Percentiles rank a stretch among this genome's conserved stretches.
phyloP scores from a whole-genome alignment of 495 filamentous ascomycete species.

The Penicillium roqueforti region DNA sequence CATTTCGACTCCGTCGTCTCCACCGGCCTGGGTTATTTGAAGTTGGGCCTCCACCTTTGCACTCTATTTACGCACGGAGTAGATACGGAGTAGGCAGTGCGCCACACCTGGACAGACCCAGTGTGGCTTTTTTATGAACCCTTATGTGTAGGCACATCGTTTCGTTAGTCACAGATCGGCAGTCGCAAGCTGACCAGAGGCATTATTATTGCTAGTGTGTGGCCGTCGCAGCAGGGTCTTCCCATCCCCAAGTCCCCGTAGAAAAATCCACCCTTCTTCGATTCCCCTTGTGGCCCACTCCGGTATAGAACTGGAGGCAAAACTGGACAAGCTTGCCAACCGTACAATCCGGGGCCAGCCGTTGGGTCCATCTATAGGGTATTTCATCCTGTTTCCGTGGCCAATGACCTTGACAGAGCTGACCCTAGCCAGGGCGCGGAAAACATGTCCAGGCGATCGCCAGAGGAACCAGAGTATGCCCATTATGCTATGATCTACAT shows the following conservation, averaged over 20 bases:
- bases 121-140: constrained; percentile 7
- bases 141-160: not conserved
- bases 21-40: not conserved
- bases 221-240: not conserved
- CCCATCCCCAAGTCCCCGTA: not conserved
- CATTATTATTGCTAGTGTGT: not conserved
- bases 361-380: constrained; percentile 10
- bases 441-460: constrained; percentile 26
- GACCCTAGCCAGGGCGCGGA: constrained; percentile 18
- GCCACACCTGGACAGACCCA: constrained; percentile 1
- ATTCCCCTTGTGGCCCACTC: not conserved
- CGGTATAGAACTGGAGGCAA: too few relatives aligned
- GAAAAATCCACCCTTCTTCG: not conserved
- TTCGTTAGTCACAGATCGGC: not conserved
- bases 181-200: not conserved
- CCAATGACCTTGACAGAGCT: not conserved
- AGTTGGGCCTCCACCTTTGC: not conserved
- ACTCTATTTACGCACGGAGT: not conserved
- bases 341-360: not conserved
- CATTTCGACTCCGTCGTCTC: not conserved
- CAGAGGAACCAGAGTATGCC: constrained; percentile 20
- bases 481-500: constrained; percentile 42
- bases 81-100: not conserved
- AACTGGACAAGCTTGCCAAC: not conserved
- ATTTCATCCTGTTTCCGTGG: not conserved